Percentiles rank a stretch among this genome's conserved stretches.
Conservation (phyloP, 768 basidiomycete species). For the Mrakia frigida region DNA sequence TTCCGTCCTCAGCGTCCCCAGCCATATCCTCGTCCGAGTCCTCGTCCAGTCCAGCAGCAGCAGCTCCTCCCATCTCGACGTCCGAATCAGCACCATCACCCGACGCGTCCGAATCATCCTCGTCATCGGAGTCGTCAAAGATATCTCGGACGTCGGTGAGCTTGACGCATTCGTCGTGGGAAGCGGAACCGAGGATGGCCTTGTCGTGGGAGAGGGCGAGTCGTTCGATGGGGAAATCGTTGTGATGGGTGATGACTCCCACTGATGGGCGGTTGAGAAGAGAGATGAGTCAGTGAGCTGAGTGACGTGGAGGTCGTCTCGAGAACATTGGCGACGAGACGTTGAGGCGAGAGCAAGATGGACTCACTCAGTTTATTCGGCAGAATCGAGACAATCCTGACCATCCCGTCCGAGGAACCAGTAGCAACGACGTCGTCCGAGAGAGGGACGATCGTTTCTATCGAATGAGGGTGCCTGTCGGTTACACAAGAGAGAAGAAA, state of each 20-base stretch:
- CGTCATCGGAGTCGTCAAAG: slow-evolving; percentile 56
- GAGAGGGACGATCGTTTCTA: slow-evolving; percentile 76
- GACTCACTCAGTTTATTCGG: slow-evolving; percentile 66
- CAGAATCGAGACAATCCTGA: slow-evolving; percentile 78
- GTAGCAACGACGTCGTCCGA: slow-evolving; percentile 72
- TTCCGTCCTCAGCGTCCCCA: slow-evolving; percentile 38
- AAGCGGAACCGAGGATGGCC: slow-evolving; percentile 72
- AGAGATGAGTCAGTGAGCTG: background rate
- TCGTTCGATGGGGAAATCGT: slow-evolving; percentile 85
- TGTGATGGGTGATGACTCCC: slow-evolving; percentile 85
- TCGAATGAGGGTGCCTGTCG: slow-evolving; percentile 76
- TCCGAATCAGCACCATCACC: slow-evolving; percentile 33
- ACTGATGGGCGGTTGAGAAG: slow-evolving; percentile 42
- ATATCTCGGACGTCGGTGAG: slow-evolving; percentile 78
- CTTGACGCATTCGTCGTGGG: slow-evolving; percentile 79
- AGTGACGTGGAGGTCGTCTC: background rate
- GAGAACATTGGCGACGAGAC: background rate
- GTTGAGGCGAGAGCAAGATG: background rate
- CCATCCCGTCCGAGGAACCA: slow-evolving; percentile 84
- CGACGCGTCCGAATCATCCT: slow-evolving; percentile 45
- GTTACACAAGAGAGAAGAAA: background rate
- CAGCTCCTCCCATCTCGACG: slow-evolving; percentile 29
- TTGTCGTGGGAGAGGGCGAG: slow-evolving; percentile 38
- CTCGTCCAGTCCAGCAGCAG: slow-evolving; percentile 20
- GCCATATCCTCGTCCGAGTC: slow-evolving; percentile 39